Conservation (phyloP, 2,329 filamentous ascomycete genomes). For the Chalara sp. region DNA sequence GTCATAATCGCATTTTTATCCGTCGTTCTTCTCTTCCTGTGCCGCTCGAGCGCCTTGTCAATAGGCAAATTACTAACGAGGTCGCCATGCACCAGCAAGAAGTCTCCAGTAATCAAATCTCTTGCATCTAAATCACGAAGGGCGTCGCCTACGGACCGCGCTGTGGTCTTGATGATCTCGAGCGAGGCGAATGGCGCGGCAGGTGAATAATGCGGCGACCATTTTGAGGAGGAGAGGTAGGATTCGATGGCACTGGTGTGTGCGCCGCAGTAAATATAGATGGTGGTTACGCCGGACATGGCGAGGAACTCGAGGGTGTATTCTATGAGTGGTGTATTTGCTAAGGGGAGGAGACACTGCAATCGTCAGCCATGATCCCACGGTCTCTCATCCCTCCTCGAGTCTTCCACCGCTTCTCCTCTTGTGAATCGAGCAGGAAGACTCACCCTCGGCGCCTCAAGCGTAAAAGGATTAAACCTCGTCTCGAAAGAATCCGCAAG, state of each 20-base stretch:
- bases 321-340: slow-evolving; percentile 91
- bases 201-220: slow-evolving; percentile 62
- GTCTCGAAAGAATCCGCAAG: slow-evolving; percentile 94
- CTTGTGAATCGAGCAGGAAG: not conserved
- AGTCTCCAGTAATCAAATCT: slow-evolving; percentile 80
- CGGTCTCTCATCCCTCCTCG: not conserved
- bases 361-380: slow-evolving; percentile 1
- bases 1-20: slow-evolving; percentile 98
- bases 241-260: slow-evolving; percentile 82
- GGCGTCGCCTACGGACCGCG: slow-evolving; percentile 84
- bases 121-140: slow-evolving; percentile 89
- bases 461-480: slow-evolving; percentile 80
- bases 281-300: slow-evolving; percentile 89
- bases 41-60: slow-evolving; percentile 69
- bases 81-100: slow-evolving; percentile 87
- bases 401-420: not conserved
- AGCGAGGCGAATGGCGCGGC: slow-evolving; percentile 67
- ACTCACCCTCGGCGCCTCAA: slow-evolving; percentile 79
- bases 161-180: slow-evolving; percentile 78
- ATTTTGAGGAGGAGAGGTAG: slow-evolving; percentile 77
- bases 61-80: slow-evolving; percentile 84
- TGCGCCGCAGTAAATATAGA: slow-evolving; percentile 85
- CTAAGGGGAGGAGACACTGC: slow-evolving; percentile 86
- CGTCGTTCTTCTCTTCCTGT: slow-evolving; percentile 71
- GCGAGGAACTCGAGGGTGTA: slow-evolving; percentile 96